Base-by-base conservation (phyloP, 2,329 filamentous ascomycete genomes). In the Dissoconium aciculare region DNA sequence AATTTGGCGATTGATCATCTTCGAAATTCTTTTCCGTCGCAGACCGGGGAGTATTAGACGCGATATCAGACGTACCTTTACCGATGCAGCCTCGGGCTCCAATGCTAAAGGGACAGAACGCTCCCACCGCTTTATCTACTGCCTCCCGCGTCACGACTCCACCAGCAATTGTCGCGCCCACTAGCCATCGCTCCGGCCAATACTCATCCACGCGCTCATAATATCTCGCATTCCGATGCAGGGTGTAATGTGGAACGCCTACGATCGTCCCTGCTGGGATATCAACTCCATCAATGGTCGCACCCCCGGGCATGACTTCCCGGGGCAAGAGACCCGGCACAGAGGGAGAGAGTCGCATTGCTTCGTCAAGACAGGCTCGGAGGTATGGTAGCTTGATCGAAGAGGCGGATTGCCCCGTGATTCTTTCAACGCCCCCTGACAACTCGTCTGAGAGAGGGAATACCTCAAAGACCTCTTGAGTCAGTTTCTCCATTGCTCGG, bases 371-470 rank as follows among this genome's bases (percentile, higher is more conserved):
- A 29, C 56, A 57, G 5, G 62, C 64, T 2, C 53, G 51, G 1
- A 67, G 48, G 37, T 64, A 67, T 1, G 29, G 30, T 31, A 53
- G 56, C 8, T 8, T 23, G 8, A 23, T n/a, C 8, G 27, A 36
- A n/a, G 47, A 41, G 3, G 65, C 42, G 4, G 41, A 36, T 1
- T 44, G 30, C 4, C 50, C 51, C 60, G 37, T 63, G 52, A 2
- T 59, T n/a, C n/a, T n/a, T n/a, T n/a, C n/a, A n/a, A n/a, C n/a
- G n/a, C n/a, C n/a, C n/a, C n/a, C n/a, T n/a, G n/a, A n/a, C 55
- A 42, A 68, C 56, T 43, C 58, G 57, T 30, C 62, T 57, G 33
- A 62, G 53, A 27, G 62, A 46, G 4, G 63, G 52, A 50, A 67
- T 52, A 46, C 61, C 55, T 48, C 62, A 60, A 40, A 37, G 2